Base-by-base conservation (phyloP, 768 basidiomycete species). In the Cubamyces sp. region DNA sequence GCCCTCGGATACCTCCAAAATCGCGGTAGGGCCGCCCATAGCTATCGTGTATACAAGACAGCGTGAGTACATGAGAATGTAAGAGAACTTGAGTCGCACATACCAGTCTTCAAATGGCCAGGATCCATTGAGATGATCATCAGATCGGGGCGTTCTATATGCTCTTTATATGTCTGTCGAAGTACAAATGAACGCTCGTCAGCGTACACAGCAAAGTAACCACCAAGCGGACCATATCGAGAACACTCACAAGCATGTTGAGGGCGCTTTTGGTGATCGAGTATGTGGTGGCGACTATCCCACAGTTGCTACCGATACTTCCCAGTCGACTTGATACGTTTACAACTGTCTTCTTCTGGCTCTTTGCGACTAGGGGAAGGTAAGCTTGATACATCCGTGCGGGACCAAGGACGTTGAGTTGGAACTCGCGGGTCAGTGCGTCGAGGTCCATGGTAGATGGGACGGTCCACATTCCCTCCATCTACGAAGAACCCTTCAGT, bases 351-450 rank as follows among this genome's bases (percentile, higher is more conserved):
- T 75, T 74, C 40, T 66, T 66, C 18, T 37, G 50, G 41, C 75
- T 68, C 51, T 68, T 64, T 54, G 74, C 72, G 9, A 79, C 68
- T 18, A 74, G 64, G 3, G 75, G 74, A 4, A 74, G 65, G 50
- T 74, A 75, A 1, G 65, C 52, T 54, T 75, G 73, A 9, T 69
- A 68, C 39, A 78, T 63, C 47, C 76, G 70, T 14, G 71, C 71
- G 3, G 78, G 76, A 0, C 77, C 78, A 47, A 66, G 66, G 48
- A 78, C 72, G 62, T 78, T 78, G 16, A 68, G 49, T 26, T 65
- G 69, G 8, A 79, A 54, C 8, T 67, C 67, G 18, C 60, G 37
- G 16, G 77, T 53, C 15, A 62, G 64, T 18, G 66, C 65, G 9
- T 65, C 45, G 15, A 67, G 58, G 26, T 77, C 55, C 50, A 58